Percentiles rank a stretch among this genome's conserved stretches.
Conservation (phyloP, 2,329 filamentous ascomycete species). For the Alternaria alternata region DNA sequence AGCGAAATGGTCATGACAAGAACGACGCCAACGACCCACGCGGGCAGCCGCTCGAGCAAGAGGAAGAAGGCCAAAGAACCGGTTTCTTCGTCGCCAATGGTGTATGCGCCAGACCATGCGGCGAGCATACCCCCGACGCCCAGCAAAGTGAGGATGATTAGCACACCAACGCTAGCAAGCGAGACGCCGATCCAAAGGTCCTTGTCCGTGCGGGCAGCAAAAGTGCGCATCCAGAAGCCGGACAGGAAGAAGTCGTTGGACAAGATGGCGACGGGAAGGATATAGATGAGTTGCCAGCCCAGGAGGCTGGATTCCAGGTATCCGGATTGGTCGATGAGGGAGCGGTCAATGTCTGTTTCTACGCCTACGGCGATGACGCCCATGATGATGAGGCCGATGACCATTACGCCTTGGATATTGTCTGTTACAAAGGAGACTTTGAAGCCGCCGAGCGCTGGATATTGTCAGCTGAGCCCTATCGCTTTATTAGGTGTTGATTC, state of each 20-base stretch:
- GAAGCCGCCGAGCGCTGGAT: constrained; percentile 77
- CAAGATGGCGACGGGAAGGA: constrained; percentile 79
- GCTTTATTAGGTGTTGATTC: neutral
- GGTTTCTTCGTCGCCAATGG: constrained; percentile 67
- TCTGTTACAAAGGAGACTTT: constrained; percentile 85
- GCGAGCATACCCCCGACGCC: constrained; percentile 77
- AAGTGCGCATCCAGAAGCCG: constrained; percentile 84
- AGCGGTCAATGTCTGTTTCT: constrained; percentile 74
- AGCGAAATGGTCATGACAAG: constrained; percentile 82
- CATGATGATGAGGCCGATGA: constrained; percentile 76
- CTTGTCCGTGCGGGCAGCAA: constrained; percentile 79
- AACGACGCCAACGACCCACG: constrained; percentile 83
- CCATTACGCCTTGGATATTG: constrained; percentile 81
- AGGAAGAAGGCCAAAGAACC: constrained; percentile 79
- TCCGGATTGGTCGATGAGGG: constrained; percentile 72
- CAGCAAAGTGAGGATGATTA: constrained; percentile 76
- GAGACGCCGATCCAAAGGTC: constrained; percentile 78
- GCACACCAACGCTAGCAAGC: constrained; percentile 69
- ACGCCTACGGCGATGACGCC: constrained; percentile 80
- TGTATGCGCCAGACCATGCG: constrained; percentile 77
- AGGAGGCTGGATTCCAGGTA: constrained; percentile 74
- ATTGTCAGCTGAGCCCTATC: neutral
- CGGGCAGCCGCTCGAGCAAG: constrained; percentile 74
- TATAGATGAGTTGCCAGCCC: constrained; percentile 87
- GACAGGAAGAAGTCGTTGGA: constrained; percentile 90